Evolutionary conservation across 345 rosid species (phyloP).

Genomic region (Nasturtium officinale): DNA sequence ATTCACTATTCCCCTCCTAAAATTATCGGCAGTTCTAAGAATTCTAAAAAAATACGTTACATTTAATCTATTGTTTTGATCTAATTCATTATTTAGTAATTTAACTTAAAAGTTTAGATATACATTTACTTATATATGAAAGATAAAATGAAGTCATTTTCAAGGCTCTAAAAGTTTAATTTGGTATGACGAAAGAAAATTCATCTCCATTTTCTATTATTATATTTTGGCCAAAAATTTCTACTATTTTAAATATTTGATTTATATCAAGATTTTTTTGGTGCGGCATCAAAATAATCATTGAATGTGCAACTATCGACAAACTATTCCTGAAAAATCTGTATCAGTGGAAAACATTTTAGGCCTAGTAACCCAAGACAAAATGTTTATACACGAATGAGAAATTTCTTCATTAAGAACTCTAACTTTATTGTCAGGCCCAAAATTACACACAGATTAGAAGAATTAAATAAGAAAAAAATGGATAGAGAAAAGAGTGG

Average conservation of each 20-base stretch:
- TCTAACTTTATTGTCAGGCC: background rate
- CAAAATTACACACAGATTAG: background rate
- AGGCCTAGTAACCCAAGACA: background rate
- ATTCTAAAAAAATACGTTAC: background rate
- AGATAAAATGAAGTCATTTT: background rate
- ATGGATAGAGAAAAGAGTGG: constrained; percentile 26
- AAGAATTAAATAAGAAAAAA: constrained; percentile 10
- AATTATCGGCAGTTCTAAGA: background rate
- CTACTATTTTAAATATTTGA: background rate
- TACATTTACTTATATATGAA: background rate
- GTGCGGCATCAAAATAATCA: background rate
- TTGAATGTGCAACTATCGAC: background rate
- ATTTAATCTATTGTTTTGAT: background rate
- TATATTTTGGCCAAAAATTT: background rate
- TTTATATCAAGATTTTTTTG: background rate
- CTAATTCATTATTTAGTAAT: background rate
- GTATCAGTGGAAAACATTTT: background rate
- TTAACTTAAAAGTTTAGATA: background rate
- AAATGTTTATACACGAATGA: constrained; percentile 3
- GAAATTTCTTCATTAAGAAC: background rate
- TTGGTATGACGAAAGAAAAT: background rate
- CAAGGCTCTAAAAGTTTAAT: background rate
- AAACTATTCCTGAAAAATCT: background rate
- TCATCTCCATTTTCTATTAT: too few species aligned
- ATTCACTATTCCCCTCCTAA: background rate